A percentile compares a stretch with the other conserved stretches of the same genome.
Conservation (phyloP, 2,329 filamentous ascomycete species). For the Diatrype stigma region DNA sequence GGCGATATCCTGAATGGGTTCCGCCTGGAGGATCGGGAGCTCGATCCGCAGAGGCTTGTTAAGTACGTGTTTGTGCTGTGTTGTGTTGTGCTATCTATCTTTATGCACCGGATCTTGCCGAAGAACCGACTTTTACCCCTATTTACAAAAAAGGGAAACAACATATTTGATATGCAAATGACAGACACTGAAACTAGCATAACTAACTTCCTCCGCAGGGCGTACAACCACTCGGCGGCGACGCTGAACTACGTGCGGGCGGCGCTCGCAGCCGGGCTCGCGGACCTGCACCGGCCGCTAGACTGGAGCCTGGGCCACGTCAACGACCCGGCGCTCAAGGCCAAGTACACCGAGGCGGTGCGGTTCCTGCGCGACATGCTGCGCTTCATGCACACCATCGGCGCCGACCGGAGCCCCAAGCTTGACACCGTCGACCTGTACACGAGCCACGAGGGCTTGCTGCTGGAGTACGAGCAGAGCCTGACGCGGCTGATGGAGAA, state of each 20-base stretch:
- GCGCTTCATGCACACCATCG: conserved; percentile 90
- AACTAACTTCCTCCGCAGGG: conserved; percentile 41
- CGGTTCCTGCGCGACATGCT: conserved; percentile 83
- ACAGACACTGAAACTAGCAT: too few relatives aligned
- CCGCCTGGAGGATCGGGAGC: conserved; percentile 65
- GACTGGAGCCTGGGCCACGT: conserved; percentile 96
- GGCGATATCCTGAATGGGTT: conserved; percentile 96
- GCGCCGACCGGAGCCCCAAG: conserved; percentile 78
- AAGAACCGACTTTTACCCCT: too few relatives aligned
- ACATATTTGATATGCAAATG: too few relatives aligned
- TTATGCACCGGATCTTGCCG: too few relatives aligned
- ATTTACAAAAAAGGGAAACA: too few relatives aligned
- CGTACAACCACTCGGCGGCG: conserved; percentile 93
- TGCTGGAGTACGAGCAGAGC: conserved; percentile 90
- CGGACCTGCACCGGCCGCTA: conserved; percentile 86
- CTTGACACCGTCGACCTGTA: conserved; percentile 91
- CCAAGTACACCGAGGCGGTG: conserved; percentile 82
- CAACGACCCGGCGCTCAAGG: conserved; percentile 73
- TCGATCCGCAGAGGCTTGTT: conserved; percentile 81
- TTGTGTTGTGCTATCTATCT: background rate
- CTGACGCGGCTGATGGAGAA: conserved; percentile 73
- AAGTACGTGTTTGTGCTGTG: conserved; percentile 39
- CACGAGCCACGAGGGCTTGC: conserved; percentile 90
- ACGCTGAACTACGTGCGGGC: conserved; percentile 91
- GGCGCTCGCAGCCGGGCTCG: conserved; percentile 80